phyloP scores from a whole-genome alignment of 257 asterid genomes.

The Solanum corneliomulleri region DNA sequence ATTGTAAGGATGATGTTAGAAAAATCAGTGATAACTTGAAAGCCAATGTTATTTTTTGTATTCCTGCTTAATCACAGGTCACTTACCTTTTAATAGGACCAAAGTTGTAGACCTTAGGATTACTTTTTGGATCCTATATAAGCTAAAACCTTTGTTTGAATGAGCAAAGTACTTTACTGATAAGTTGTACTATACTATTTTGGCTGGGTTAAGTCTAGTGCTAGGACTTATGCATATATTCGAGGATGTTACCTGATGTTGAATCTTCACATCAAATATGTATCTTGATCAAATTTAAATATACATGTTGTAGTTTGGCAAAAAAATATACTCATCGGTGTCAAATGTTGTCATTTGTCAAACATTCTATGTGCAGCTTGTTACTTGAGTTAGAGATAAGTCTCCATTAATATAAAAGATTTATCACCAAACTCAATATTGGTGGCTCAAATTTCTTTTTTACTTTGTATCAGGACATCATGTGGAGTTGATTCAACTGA shows the following conservation, averaged over 20 bases:
- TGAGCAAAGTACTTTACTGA: not conserved
- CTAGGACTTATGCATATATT: not conserved
- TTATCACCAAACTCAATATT: not conserved
- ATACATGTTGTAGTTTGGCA: not conserved
- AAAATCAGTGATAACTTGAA: not conserved
- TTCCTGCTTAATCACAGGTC: not conserved
- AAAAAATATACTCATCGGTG: not conserved
- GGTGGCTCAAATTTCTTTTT: not conserved
- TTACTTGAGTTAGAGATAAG: not conserved
- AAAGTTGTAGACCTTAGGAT: not conserved
- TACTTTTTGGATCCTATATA: not conserved
- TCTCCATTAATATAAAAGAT: not conserved
- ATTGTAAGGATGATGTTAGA: not conserved
- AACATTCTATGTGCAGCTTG: not conserved
- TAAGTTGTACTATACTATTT: not conserved
- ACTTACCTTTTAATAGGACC: not conserved
- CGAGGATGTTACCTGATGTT: not conserved
- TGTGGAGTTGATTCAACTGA: conserved; percentile 80
- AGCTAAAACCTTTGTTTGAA: not conserved
- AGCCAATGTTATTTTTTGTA: not conserved
- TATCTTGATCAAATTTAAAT: not conserved
- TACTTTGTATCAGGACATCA: conserved; percentile 46
- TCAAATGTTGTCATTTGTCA: not conserved
- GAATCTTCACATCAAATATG: not conserved
- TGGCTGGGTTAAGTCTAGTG: not conserved